These are phyloP conservation scores for Alternaria infectoria DNA, from an alignment of 2,329 filamentous ascomycete species.

Conservation along the genomic window DNA sequence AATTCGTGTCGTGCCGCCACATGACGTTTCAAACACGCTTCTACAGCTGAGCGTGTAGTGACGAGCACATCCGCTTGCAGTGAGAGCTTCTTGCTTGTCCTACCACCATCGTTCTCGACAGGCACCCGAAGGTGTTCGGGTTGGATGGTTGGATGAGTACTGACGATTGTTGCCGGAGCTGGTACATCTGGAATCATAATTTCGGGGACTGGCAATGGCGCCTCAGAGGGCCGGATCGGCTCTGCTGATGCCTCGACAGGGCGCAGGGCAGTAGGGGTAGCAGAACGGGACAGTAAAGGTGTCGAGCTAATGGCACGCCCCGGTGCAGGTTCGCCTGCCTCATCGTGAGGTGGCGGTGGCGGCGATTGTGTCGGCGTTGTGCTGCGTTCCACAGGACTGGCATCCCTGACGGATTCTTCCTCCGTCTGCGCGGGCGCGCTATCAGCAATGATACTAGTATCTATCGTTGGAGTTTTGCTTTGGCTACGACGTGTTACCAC, in stretches of 20 bases:
- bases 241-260: neutral
- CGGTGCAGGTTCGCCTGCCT: neutral
- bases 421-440: neutral
- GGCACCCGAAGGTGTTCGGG: neutral
- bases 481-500: neutral
- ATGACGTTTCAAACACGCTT: conserved; percentile 18
- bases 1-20: conserved; percentile 16
- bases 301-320: neutral
- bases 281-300: neutral
- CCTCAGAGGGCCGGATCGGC: neutral
- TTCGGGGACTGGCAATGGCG: neutral
- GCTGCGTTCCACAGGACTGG: neutral
- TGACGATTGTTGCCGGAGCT: neutral
- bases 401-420: neutral
- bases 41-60: conserved; percentile 10
- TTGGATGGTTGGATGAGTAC: neutral
- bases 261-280: neutral
- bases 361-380: neutral
- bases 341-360: neutral
- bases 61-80: conserved; percentile 13
- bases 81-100: neutral
- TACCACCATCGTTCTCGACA: neutral
- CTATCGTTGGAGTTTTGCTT: neutral
- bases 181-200: neutral
- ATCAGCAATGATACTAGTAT: neutral